A percentile compares a stretch with the other conserved stretches of the same genome.
Conservation (phyloP, 495 filamentous ascomycete genomes). For the Penicillium coprophilum region DNA sequence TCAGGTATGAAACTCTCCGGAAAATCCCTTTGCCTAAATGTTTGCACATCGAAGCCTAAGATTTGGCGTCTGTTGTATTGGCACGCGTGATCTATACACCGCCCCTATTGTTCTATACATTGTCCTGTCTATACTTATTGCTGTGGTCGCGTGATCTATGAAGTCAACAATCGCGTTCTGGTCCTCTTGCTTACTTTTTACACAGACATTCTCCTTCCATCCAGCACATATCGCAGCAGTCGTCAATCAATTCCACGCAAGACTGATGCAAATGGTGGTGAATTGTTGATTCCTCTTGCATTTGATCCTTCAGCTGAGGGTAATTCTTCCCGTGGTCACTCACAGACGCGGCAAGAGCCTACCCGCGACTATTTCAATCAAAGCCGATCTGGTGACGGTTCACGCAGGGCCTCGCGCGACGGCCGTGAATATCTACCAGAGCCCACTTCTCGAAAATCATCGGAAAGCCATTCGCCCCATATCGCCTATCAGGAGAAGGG, state of each 20-base stretch:
- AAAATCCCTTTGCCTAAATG: not conserved
- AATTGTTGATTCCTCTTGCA: slow-evolving; percentile 87
- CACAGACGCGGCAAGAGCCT: slow-evolving; percentile 31
- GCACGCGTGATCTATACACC: not conserved
- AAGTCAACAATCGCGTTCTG: not conserved
- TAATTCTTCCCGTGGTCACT: slow-evolving; percentile 41
- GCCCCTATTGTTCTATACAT: too few species aligned
- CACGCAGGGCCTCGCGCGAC: slow-evolving; percentile 21
- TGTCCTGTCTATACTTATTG: not conserved
- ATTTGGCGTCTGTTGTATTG: not conserved
- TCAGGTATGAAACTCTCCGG: slow-evolving; percentile 22
- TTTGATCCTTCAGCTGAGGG: slow-evolving; percentile 73
- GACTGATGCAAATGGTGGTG: slow-evolving; percentile 63
- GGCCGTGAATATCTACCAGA: slow-evolving; percentile 21
- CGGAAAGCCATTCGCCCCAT: slow-evolving; percentile 65
- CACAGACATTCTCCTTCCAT: slow-evolving; percentile 63
- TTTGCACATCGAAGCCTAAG: not conserved
- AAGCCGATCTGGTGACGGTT: slow-evolving; percentile 22
- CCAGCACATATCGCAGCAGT: slow-evolving; percentile 74
- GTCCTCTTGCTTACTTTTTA: not conserved
- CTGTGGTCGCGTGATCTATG: not conserved
- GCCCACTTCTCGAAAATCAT: slow-evolving; percentile 18
- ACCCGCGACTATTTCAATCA: slow-evolving; percentile 34
- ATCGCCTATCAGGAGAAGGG: slow-evolving; percentile 90
- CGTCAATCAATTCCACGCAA: slow-evolving; percentile 66